Evolutionary conservation across 2,329 filamentous ascomycete species (phyloP).

Genomic region (Sporothrix sp.): DNA sequence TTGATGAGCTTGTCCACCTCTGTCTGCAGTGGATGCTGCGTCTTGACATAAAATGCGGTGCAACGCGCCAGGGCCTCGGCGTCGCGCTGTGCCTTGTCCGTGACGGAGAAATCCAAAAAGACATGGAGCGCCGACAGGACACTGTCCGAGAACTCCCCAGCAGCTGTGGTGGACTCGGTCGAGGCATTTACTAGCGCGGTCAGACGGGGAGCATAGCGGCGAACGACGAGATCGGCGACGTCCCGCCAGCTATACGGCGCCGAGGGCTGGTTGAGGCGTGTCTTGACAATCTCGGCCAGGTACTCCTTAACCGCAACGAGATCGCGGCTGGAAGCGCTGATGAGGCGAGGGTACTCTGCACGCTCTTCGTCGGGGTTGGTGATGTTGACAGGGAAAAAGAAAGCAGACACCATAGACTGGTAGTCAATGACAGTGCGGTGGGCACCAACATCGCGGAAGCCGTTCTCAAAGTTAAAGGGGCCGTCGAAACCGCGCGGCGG

Average conservation of each 20-base stretch:
- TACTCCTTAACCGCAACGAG: slow-evolving; percentile 7
- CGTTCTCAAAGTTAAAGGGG: slow-evolving; percentile 7
- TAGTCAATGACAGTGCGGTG: slow-evolving; percentile 12
- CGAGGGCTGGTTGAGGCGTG: not conserved
- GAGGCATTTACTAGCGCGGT: slow-evolving; percentile 1
- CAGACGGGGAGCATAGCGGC: slow-evolving; percentile 8
- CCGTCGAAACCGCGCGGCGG: not conserved
- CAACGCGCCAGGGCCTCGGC: slow-evolving; percentile 8
- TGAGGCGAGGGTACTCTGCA: slow-evolving; percentile 4
- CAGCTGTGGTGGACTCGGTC: no score
- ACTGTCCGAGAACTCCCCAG: not conserved
- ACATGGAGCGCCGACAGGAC: not conserved
- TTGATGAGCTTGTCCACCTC: slow-evolving; percentile 6
- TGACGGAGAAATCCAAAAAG: slow-evolving; percentile 5
- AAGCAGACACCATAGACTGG: slow-evolving; percentile 13
- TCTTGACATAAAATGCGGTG: slow-evolving; percentile 9
- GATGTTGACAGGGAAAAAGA: slow-evolving; percentile 12
- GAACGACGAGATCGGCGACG: slow-evolving; percentile 10
- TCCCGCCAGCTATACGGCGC: slow-evolving; percentile 11
- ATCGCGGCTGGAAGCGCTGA: not conserved
- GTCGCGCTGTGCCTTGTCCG: not conserved
- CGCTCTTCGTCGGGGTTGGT: slow-evolving; percentile 9
- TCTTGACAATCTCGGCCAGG: slow-evolving; percentile 1
- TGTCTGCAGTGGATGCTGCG: not conserved
- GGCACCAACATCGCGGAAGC: slow-evolving; percentile 9